Conservation (phyloP, 2,329 filamentous ascomycete species). For the Paecilomyces dactylethromorphus region DNA sequence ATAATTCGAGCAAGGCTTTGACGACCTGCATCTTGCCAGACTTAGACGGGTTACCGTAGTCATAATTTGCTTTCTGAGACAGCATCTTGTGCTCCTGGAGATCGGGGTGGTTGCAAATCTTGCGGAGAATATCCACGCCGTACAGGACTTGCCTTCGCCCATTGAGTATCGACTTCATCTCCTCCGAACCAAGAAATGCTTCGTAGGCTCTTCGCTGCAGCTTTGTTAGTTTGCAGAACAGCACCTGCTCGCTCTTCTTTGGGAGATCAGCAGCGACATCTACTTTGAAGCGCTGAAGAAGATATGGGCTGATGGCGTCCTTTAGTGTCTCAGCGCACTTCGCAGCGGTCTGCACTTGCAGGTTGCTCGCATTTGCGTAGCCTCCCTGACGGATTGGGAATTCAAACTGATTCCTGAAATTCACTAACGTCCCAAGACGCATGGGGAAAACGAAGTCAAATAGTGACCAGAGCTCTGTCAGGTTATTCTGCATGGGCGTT, state of each 20-base stretch:
- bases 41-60: conserved; percentile 69
- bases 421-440: conserved; percentile 84
- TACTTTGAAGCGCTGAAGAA: conserved; percentile 84
- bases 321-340: conserved; percentile 92
- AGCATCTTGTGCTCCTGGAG: conserved; percentile 62
- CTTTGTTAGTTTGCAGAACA: conserved; percentile 87
- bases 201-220: conserved; percentile 75
- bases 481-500: conserved; percentile 95
- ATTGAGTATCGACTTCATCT: conserved; percentile 75
- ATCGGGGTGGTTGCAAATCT: conserved; percentile 97
- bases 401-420: conserved; percentile 86
- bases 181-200: conserved; percentile 71
- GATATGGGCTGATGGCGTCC: conserved; percentile 85
- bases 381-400: conserved; percentile 89
- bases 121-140: conserved; percentile 85
- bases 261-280: conserved; percentile 92
- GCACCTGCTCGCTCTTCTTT: conserved; percentile 90
- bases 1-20: conserved; percentile 76
- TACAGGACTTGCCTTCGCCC: conserved; percentile 73
- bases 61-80: conserved; percentile 57
- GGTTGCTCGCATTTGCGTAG: conserved; percentile 88
- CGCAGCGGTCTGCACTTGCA: conserved; percentile 89
- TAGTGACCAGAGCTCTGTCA: conserved; percentile 90
- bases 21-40: conserved; percentile 97
- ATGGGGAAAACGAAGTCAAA: conserved; percentile 98